Evolutionary conservation across 306 rosid species (phyloP), one percentile per base, ranked within the genome.

Genomic region (Gynostemma pentaphyllum): DNA sequence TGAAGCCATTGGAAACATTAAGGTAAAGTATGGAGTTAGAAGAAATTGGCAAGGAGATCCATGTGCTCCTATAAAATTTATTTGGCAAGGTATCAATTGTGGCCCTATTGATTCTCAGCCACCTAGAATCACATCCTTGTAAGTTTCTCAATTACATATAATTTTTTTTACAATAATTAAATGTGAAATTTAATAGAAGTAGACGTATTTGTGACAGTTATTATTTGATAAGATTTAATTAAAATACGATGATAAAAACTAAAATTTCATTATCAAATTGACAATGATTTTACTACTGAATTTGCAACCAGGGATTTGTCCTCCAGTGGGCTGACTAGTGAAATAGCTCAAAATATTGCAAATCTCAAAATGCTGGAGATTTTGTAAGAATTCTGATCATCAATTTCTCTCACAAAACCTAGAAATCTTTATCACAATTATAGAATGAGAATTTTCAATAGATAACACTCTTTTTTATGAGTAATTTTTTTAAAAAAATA

Each of bases 31-130:
- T 68, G 26, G 29, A 14, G 55, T 71, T 28, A 15, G 29, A 66
- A 81, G 45, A 68, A 59, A 48, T 30, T 81, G 80, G 76, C 71
- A 80, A 78, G 80, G 85, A 68, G 83, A 78, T 72, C 83, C 72
- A 14, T 78, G 82, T 45, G 70, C 68, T 50, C 83, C 78, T 2
- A 32, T 15, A 23, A 7, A 2, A 23, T 42, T 57, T 44, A 44
- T 72, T 4, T 70, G 83, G 89, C 50, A 52, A 40, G 78, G 80
- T 37, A 45, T 80, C 49, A 68, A 61, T 46, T 77, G 89, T 54
- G 29, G 44, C 44, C 41, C 49, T 36, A 5, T 36, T 42, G 69
- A 40, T 42, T 61, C 37, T 64, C 61, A 54, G 12, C 2, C 73
- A 28, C 76, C 86, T 19, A 80, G 88, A 80, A 70, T 85, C 69